Evolutionary conservation across 2,329 filamentous ascomycete species (phyloP), one percentile per base, ranked within the genome.

Genomic region (Lecanicillium sp.): DNA sequence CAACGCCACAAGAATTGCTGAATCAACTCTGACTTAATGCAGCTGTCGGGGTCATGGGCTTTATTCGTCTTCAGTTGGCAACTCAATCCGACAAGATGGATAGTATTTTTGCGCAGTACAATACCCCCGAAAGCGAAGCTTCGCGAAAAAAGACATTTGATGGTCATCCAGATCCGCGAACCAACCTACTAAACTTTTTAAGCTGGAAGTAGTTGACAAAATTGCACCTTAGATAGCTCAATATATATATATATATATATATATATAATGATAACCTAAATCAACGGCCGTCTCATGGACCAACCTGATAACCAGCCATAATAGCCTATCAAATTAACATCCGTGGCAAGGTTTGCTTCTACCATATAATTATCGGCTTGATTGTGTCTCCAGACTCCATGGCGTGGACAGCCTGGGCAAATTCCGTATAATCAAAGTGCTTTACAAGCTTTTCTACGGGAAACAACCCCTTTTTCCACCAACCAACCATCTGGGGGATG

Each of bases 101-200:
- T 43, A 54, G 53, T 29, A 60, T 53, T 44, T 64, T 64, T 43
- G 40, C 56, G 27, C 53, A 56, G 41, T 64, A 64, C 52, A 54
- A 61, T 48, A 61, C 54, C 7, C 45, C 57, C 5, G 44, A 59
- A 43, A 63, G 61, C 41, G 59, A 64, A 38, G 55, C 53, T 5
- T 52, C 50, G 12, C 51, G 59, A 18, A 47, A 43, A 37, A 56
- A 39, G 25, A 49, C 57, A 17, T 64, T 63, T 42, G 53, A 56
- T 1, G 56, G 54, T 16, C 43, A 53, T 36, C 42, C 48, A 25
- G 60, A 62, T 40, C 58, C 59, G 18, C 55, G 59, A 34, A 57
- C 45, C 37, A 60, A 53, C 41, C 38, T 59, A 16, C 53, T 58
- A 47, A 62, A 62, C 47, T 29, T 58, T 18, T 45, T 62, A 27